These are phyloP conservation scores for Cantharellus anzutake DNA, from an alignment of 768 basidiomycete species.

Conservation along the genomic window DNA sequence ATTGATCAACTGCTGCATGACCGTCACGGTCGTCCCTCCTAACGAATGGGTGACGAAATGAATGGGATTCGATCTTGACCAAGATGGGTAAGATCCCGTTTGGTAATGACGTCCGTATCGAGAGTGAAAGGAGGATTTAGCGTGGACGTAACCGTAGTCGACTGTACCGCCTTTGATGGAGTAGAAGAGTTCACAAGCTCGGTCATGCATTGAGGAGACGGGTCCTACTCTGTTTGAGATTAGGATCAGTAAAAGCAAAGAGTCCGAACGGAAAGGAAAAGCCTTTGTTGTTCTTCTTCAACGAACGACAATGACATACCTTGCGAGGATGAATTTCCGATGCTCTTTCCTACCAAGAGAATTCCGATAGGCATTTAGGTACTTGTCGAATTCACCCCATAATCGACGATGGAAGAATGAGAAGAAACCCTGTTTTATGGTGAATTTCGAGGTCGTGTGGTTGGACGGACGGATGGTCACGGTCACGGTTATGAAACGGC, in stretches of 20 bases:
- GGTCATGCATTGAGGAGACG: conserved; percentile 32
- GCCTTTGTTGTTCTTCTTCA: conserved; percentile 8
- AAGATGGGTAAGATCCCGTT: background rate
- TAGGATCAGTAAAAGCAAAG: background rate
- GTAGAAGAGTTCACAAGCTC: conserved; percentile 34
- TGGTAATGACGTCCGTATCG: background rate
- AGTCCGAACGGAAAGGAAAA: conserved; percentile 1
- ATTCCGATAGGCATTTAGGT: conserved; percentile 15
- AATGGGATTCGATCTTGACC: background rate
- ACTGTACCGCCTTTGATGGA: conserved; percentile 28
- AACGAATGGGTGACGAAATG: background rate
- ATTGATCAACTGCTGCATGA: background rate
- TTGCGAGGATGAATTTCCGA: conserved; percentile 17
- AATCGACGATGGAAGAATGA: conserved; percentile 8
- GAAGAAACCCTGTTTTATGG: background rate
- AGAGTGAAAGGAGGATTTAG: conserved; percentile 19
- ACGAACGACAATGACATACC: conserved; percentile 13
- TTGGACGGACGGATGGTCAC: background rate
- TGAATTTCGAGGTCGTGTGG: background rate
- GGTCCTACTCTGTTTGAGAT: conserved; percentile 24
- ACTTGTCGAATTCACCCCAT: conserved; percentile 24
- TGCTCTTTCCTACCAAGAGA: conserved; percentile 3
- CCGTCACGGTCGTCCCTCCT: background rate
- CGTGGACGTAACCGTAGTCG: conserved; percentile 29
- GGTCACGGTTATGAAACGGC: background rate